phyloP scores from a whole-genome alignment of 176 grass and related monocot genomes.

The Echinochloa phyllopogon region DNA sequence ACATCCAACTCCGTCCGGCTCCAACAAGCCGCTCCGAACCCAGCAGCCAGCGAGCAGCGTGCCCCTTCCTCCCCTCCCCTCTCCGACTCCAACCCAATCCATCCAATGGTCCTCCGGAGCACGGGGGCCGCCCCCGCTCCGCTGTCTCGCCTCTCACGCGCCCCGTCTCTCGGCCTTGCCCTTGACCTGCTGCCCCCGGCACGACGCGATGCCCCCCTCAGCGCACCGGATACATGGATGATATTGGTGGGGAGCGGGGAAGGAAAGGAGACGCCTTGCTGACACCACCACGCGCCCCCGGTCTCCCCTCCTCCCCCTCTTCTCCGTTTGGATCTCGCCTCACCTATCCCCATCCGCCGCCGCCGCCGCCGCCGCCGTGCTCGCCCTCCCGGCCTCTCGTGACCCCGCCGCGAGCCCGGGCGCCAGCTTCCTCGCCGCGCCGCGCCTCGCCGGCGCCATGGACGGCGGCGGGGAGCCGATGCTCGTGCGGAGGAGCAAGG shows the following conservation, averaged over 20 bases:
- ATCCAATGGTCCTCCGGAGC: constrained; percentile 27
- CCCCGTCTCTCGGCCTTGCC: not conserved
- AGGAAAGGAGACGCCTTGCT: constrained; percentile 38
- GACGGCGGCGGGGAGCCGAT: constrained; percentile 24
- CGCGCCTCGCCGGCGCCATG: constrained; percentile 44
- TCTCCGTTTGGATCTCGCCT: constrained; percentile 33
- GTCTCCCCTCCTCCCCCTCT: constrained; percentile 28
- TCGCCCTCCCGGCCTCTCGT: constrained; percentile 22
- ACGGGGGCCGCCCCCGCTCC: not conserved
- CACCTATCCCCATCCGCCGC: not conserved
- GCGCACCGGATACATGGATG: constrained; percentile 41
- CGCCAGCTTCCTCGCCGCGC: constrained; percentile 13
- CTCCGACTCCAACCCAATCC: constrained; percentile 11
- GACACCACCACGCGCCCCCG: constrained; percentile 33
- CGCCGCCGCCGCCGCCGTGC: not conserved
- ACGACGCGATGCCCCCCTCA: constrained; percentile 31
- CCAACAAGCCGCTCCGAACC: not conserved
- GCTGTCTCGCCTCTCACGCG: not conserved
- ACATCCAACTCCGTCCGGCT: not conserved
- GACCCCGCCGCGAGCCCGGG: not conserved
- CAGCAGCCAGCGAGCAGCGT: not conserved
- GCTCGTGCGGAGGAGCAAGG: constrained; percentile 52
- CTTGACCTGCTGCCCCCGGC: constrained; percentile 3
- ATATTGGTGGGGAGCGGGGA: constrained; percentile 28
- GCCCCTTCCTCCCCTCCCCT: not conserved